phyloP scores from a whole-genome alignment of 2,329 filamentous ascomycete species.

The Hypoxylon sp. region DNA sequence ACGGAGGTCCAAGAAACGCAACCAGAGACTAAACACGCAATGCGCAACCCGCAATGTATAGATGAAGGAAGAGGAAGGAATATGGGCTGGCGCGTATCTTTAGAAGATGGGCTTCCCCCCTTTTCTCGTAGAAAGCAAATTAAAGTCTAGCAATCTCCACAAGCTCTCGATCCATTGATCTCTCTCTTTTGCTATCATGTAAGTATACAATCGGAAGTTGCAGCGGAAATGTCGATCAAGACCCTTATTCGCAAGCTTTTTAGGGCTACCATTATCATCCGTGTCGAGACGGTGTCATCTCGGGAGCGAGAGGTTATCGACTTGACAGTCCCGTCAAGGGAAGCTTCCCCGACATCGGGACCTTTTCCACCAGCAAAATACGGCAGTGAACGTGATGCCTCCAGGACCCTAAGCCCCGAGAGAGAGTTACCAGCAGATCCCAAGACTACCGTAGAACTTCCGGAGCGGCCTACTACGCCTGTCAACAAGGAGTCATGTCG shows the following conservation, averaged over 20 bases:
- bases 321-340: conserved; percentile 6
- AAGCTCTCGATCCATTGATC: not conserved
- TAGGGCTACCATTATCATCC: conserved; percentile 18
- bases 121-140: not conserved
- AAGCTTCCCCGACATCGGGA: conserved; percentile 1
- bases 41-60: too few species aligned
- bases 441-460: conserved; percentile 6
- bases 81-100: too few species aligned
- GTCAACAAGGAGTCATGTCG: conserved; percentile 12
- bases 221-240: conserved; percentile 22
- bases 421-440: too few species aligned
- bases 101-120: not conserved
- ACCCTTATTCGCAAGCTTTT: conserved; percentile 20
- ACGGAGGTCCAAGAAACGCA: not conserved
- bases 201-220: too few species aligned
- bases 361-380: not conserved
- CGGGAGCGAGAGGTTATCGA: conserved; percentile 14
- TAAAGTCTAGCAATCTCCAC: conserved; percentile 5
- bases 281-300: conserved; percentile 1
- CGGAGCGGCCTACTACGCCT: not conserved
- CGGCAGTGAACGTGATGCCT: not conserved
- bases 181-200: conserved; percentile 7
- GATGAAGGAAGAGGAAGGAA: not conserved
- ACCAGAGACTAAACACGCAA: too few species aligned
- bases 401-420: conserved; percentile 5